phyloP scores from a whole-genome alignment of 2,329 filamentous ascomycete species.

The Pochonia chlamydosporia region DNA sequence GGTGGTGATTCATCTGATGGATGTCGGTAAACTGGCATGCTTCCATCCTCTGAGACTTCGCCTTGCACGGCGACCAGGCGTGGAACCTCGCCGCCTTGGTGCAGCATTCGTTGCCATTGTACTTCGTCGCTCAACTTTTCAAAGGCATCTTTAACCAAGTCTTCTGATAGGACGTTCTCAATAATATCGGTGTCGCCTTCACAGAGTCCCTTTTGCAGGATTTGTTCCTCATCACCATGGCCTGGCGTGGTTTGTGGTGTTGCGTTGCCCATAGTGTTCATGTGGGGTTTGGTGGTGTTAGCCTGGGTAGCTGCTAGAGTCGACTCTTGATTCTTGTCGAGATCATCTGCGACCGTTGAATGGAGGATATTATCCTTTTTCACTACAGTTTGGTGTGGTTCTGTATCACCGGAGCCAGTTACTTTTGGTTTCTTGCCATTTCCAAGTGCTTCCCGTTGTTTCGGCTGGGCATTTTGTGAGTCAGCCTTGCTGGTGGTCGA shows the following conservation, averaged over 20 bases:
- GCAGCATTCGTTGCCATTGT: conserved; percentile 85
- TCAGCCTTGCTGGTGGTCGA: conserved; percentile 5
- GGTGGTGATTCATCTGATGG: conserved; percentile 84
- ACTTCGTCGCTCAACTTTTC: conserved; percentile 67
- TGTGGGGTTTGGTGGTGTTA: neutral
- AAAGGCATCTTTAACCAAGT: conserved; percentile 57
- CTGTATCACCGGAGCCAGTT: neutral
- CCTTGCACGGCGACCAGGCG: conserved; percentile 89
- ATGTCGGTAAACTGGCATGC: conserved; percentile 87
- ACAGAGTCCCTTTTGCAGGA: conserved; percentile 53
- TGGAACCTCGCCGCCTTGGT: conserved; percentile 86
- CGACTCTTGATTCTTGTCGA: conserved; percentile 3
- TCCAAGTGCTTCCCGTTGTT: conserved; percentile 12
- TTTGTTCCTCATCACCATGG: neutral
- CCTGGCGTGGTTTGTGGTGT: neutral
- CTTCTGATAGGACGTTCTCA: conserved; percentile 58
- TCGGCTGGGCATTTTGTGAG: conserved; percentile 11
- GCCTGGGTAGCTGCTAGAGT: neutral
- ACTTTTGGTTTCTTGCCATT: neutral
- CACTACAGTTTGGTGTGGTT: neutral
- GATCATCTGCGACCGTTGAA: neutral
- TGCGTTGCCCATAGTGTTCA: neutral
- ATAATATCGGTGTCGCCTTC: conserved; percentile 77
- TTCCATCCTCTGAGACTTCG: conserved; percentile 59
- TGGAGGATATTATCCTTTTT: neutral